Evolutionary conservation across 257 asterid genomes (phyloP), one percentile per base, ranked within the genome.

Genomic region (Echites panduratus): DNA sequence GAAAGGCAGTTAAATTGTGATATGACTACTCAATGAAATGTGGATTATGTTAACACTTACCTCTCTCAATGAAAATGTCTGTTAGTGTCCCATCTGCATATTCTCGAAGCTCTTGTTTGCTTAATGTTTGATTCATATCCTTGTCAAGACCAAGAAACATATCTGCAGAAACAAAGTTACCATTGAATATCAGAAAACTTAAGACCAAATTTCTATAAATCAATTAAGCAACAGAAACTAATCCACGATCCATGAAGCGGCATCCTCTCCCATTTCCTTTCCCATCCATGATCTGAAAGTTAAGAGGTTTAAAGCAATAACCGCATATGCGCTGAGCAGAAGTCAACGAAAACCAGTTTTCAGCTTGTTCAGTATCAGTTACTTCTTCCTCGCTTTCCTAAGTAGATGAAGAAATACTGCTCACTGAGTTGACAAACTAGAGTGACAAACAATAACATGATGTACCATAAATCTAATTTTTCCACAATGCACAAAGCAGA

Each of bases 351-450:
- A 95, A 95, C 99, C 99, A 95, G 85, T 95, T 95, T 80, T 95
- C 98, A 80, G 98, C 98, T 82, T 92, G 99, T 82, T 95, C 99
- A 67, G 96, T 88, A 81, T 95, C 99, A 3, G 97, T 90, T 68
- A 91, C 99, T 83, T 95, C 99, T 85, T 95, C 99, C 84, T 92
- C 98, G 62, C 90, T 90, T 89, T 95, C 99, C 99, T 95, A 81
- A 73, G 79, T 38, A 78, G 74, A 74, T 58, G 45, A 76, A 76
- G 49, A 76, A 38, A 53, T 58, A 72, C 58, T 47, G 17, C 22
- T 38, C 7, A 74, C 72, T 48, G 66, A 77, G 77, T 49, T 40
- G 72, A 61, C 70, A 69, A 57, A 20, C 62, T 76, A 54, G 75
- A 40, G 48, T 59, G 53, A 50, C 75, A 62, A 10, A 62, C 22